Base-by-base conservation (phyloP, 768 basidiomycete genomes). In the Mycena latifolia region DNA sequence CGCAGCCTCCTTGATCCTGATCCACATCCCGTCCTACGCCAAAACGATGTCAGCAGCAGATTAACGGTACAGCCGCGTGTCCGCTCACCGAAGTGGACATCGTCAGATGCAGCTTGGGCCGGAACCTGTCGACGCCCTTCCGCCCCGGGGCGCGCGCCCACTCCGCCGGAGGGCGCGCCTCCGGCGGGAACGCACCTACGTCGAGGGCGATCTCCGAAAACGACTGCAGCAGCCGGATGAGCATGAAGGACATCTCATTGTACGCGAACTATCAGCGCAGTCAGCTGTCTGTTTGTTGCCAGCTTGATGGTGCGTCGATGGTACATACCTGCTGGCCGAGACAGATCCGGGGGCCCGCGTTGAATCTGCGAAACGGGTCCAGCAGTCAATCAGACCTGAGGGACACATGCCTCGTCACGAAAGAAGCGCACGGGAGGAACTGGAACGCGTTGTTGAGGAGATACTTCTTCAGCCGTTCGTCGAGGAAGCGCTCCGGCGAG, bases 401-500 rank as follows among this genome's bases (percentile, higher is more conserved):
- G 27, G 2, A 9, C 1, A 18, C 1, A 39, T 15, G 15, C 20
- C 6, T 35, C 6, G 6, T 6, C 14, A 35, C 33, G 33, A 35
- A 14, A 35, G 33, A 14, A 15, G 54, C 63, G 37, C 0, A 69
- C 64, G 82, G 82, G 11, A 86, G 73, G 72, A 87, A 88, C 58
- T 86, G 85, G 76, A 83, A 86, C 0, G 83, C 80, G 59, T 84
- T 84, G 8, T 79, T 76, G 7, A 78, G 75, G 31, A 87, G 75
- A 57, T 84, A 84, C 62, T 83, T 82, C 35, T 79, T 74, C 15
- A 85, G 59, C 18, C 85, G 76, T n/a, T 84, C 74, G 66, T 86
- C 86, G 22, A 87, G 73, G 76, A 85, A 87, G 1, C 86, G 79
- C 41, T 85, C 85, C 0, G 86, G 86, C 55, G 86, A 85, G 64